These are phyloP conservation scores for Pichia sp. DNA, from an alignment of 1,139 yeast genomes.

Conservation along the genomic window DNA sequence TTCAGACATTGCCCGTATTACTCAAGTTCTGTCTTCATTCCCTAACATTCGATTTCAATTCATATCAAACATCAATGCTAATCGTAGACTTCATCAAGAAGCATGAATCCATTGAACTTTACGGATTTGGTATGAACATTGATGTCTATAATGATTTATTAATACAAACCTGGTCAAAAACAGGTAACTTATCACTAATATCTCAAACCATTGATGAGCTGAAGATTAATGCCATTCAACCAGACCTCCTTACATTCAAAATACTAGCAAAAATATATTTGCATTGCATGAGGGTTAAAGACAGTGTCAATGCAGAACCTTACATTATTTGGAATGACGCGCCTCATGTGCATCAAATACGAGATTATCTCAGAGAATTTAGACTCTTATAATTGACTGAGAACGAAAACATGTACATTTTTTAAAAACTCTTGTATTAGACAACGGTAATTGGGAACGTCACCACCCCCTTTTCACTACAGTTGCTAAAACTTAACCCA, in stretches of 20 bases:
- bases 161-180: slow-evolving; percentile 22
- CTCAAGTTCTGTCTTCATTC: slow-evolving; percentile 23
- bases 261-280: slow-evolving; percentile 22
- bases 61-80: slow-evolving; percentile 20
- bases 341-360: slow-evolving; percentile 19
- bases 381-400: slow-evolving; percentile 8
- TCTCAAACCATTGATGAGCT: slow-evolving; percentile 23
- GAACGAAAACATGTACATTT: not conserved
- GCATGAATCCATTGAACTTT: slow-evolving; percentile 24
- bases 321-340: slow-evolving; percentile 25
- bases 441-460: no score
- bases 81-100: slow-evolving; percentile 23
- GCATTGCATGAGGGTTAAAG: slow-evolving; percentile 23
- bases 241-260: slow-evolving; percentile 24
- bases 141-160: slow-evolving; percentile 26
- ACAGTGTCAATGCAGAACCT: slow-evolving; percentile 17
- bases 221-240: slow-evolving; percentile 25
- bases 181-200: slow-evolving; percentile 22
- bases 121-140: slow-evolving; percentile 25
- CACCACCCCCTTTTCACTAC: no score
- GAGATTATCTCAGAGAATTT: slow-evolving; percentile 14
- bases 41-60: slow-evolving; percentile 23
- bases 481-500: no score
- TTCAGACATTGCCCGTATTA: slow-evolving; percentile 23
- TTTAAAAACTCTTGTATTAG: not conserved